Conservation (phyloP, 116 monocot species). For the Zostera marina region DNA sequence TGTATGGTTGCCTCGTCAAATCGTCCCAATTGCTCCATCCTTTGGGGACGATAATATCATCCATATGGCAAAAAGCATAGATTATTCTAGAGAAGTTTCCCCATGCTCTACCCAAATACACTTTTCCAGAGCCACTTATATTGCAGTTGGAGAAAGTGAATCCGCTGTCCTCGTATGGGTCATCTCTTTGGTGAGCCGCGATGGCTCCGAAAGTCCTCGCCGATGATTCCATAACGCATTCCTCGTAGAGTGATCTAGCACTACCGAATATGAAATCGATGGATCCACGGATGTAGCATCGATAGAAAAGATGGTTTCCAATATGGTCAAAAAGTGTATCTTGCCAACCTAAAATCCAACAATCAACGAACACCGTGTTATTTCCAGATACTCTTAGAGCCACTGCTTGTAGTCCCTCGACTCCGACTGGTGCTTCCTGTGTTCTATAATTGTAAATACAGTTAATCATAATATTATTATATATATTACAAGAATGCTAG, state of each 20-base stretch:
- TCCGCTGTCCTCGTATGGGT: constrained; percentile 37
- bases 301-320: constrained; percentile 63
- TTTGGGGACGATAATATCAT: constrained; percentile 39
- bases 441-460: too few relatives aligned
- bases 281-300: too few relatives aligned
- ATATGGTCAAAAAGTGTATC: constrained; percentile 83
- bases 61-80: constrained; percentile 49
- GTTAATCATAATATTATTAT: too few relatives aligned
- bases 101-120: constrained; percentile 89
- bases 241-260: constrained; percentile 53
- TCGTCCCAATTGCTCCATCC: constrained; percentile 96
- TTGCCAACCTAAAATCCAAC: constrained; percentile 62
- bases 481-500: too few relatives aligned
- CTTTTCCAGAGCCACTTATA: constrained; percentile 43
- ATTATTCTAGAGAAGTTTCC: constrained; percentile 58
- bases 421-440: constrained; percentile 38
- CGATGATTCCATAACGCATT: constrained; percentile 40
- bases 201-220: constrained; percentile 60
- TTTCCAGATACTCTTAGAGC: constrained; percentile 75
- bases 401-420: constrained; percentile 65
- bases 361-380: constrained; percentile 53
- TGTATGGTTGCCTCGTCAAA: constrained; percentile 59
- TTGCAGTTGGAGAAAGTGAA: constrained; percentile 59
- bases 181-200: constrained; percentile 73
- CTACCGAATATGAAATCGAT: constrained; percentile 98